phyloP scores from a whole-genome alignment of 2,329 filamentous ascomycete species.

The Epichloe sibirici region DNA sequence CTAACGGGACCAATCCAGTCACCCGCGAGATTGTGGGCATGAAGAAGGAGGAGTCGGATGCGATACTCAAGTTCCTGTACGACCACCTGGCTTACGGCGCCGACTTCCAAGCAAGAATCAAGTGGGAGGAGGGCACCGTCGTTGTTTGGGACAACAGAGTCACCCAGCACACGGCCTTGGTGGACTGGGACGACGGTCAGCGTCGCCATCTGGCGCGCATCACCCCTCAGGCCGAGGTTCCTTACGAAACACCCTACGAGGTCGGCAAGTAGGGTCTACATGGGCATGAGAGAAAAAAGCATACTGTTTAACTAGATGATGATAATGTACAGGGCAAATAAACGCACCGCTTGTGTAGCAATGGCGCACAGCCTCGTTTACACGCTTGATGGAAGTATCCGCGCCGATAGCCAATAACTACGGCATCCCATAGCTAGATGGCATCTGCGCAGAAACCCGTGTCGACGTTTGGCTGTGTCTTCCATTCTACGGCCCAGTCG shows the following conservation, averaged over 20 bases:
- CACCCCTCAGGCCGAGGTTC: constrained; percentile 69
- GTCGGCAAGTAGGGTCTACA: background rate
- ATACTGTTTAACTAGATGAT: background rate
- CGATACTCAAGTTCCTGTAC: constrained; percentile 59
- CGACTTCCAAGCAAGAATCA: constrained; percentile 59
- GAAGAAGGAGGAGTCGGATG: constrained; percentile 79
- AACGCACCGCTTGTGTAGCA: no score
- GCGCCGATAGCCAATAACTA: no score
- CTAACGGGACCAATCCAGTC: constrained; percentile 33
- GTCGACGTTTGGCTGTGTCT: no score
- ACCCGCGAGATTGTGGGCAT: constrained; percentile 69
- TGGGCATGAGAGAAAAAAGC: background rate
- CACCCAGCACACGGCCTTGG: constrained; percentile 63
- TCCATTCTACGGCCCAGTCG: no score
- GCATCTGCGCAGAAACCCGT: no score
- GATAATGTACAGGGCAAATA: no score
- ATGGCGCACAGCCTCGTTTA: no score
- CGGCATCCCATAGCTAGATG: no score
- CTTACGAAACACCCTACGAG: constrained; percentile 52
- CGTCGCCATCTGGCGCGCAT: constrained; percentile 70
- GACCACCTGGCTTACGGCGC: constrained; percentile 40
- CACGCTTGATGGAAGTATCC: no score
- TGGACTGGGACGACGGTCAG: constrained; percentile 73
- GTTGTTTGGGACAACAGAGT: constrained; percentile 82
- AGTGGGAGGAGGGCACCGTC: constrained; percentile 69